Percentiles rank a stretch among this genome's conserved stretches.
phyloP scores from a whole-genome alignment of 805 yeast species.

The Phaffomyces opuntiae region DNA sequence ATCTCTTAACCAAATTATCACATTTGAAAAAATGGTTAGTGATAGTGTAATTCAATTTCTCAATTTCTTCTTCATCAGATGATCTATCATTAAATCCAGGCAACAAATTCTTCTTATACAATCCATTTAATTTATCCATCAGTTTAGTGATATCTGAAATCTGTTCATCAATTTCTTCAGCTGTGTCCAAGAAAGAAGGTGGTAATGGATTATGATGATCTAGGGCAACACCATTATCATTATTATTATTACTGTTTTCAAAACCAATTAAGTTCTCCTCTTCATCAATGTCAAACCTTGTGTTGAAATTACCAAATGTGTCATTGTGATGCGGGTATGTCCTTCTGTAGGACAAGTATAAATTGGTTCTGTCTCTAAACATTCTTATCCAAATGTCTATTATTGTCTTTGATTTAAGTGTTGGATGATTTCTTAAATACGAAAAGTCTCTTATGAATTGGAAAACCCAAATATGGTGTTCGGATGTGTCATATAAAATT shows the following conservation, averaged over 20 bases:
- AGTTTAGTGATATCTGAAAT: conserved; percentile 45
- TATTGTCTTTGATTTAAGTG: no score
- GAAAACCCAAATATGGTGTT: no score
- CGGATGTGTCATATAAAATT: no score
- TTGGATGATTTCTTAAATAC: no score
- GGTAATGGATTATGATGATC: conserved; percentile 65
- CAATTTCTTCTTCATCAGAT: conserved; percentile 70
- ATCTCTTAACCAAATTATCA: conserved; percentile 66
- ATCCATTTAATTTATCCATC: conserved; percentile 52
- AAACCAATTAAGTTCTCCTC: conserved; percentile 26
- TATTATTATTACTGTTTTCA: conserved; percentile 15
- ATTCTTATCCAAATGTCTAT: conserved; percentile 27
- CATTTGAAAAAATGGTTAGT: conserved; percentile 74
- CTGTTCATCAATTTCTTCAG: conserved; percentile 62
- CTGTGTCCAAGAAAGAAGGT: conserved; percentile 71
- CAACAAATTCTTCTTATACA: conserved; percentile 75
- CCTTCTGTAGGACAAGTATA: conserved; percentile 80
- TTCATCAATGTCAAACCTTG: conserved; percentile 23
- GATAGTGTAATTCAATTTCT: conserved; percentile 64
- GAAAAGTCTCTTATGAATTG: no score
- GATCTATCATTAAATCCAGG: conserved; percentile 85
- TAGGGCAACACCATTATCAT: conserved; percentile 29
- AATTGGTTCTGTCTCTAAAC: conserved; percentile 94
- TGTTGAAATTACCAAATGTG: conserved; percentile 4
- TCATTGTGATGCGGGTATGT: conserved; percentile 67